These are phyloP conservation scores for Blastobotrys aristatus DNA, from an alignment of 1,139 yeast genomes.

Conservation along the genomic window DNA sequence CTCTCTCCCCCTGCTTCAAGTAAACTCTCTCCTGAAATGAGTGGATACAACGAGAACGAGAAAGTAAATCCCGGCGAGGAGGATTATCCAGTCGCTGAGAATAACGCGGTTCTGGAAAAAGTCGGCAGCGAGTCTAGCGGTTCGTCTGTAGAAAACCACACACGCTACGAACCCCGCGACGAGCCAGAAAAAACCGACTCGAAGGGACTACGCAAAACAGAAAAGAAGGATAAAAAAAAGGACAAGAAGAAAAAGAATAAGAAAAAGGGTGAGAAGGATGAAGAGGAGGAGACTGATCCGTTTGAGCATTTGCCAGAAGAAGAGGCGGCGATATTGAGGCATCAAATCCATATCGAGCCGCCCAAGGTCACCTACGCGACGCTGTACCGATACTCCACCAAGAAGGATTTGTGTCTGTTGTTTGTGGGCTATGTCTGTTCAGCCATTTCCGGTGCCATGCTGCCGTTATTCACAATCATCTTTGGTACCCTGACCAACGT, in stretches of 20 bases:
- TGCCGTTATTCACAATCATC: slow-evolving; percentile 39
- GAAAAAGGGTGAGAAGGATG: background rate
- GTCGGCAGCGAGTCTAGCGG: too few relatives aligned
- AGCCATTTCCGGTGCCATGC: slow-evolving; percentile 36
- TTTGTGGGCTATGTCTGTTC: slow-evolving; percentile 32
- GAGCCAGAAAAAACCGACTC: too few relatives aligned
- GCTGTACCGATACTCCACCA: slow-evolving; percentile 36
- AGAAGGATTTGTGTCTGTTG: slow-evolving; percentile 28
- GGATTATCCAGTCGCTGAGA: too few relatives aligned
- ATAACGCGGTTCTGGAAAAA: too few relatives aligned
- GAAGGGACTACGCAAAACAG: background rate
- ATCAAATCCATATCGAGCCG: slow-evolving; percentile 30
- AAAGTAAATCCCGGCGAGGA: too few relatives aligned
- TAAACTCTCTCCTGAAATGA: too few relatives aligned
- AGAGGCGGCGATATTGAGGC: slow-evolving; percentile 33
- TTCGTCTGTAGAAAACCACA: too few relatives aligned
- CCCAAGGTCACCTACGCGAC: slow-evolving; percentile 30
- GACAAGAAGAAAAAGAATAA: slow-evolving; percentile 7
- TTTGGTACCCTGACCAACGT: slow-evolving; percentile 38
- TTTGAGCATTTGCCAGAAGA: slow-evolving; percentile 29
- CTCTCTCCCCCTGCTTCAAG: too few relatives aligned
- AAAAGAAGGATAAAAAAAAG: background rate
- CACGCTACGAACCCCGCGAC: too few relatives aligned
- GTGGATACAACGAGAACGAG: too few relatives aligned
- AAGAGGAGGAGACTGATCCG: slow-evolving; percentile 18